Evolutionary conservation across 106 monocot genomes (phyloP).

Genomic region (Allium fistulosum): DNA sequence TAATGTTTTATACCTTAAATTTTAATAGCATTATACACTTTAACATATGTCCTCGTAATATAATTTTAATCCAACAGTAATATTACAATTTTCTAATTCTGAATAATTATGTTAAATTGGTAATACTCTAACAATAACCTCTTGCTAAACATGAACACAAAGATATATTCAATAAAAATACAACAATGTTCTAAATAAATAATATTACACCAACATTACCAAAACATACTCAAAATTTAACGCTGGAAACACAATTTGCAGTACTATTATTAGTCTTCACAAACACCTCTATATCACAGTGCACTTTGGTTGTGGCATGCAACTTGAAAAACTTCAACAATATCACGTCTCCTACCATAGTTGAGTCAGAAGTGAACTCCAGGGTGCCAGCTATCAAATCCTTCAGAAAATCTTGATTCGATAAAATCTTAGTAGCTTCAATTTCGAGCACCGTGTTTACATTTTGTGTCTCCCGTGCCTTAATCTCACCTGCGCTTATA

Average conservation of each 20-base stretch:
- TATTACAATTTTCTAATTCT: too few species aligned
- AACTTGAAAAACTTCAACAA: slow-evolving; percentile 20
- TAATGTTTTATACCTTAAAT: too few species aligned
- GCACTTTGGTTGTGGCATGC: slow-evolving; percentile 1
- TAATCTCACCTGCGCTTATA: slow-evolving; percentile 18
- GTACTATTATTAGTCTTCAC: background rate
- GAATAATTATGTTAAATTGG: too few species aligned
- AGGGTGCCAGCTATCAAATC: slow-evolving; percentile 17
- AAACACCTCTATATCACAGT: slow-evolving; percentile 18
- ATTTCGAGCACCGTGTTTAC: slow-evolving; percentile 13
- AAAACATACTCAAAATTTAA: slow-evolving; percentile 11
- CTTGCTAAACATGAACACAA: background rate
- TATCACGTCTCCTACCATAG: slow-evolving; percentile 25
- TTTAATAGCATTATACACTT: too few species aligned
- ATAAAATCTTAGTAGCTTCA: background rate
- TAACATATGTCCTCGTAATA: too few species aligned
- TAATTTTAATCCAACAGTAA: too few species aligned
- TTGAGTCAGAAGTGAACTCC: slow-evolving; percentile 17
- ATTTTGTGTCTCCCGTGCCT: slow-evolving; percentile 1
- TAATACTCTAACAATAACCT: too few species aligned
- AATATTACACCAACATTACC: background rate
- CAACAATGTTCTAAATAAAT: background rate
- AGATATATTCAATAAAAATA: too few species aligned
- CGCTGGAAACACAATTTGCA: slow-evolving; percentile 13
- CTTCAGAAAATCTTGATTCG: slow-evolving; percentile 4